phyloP scores from a whole-genome alignment of 768 basidiomycete species.

The Pulveroboletus frians region DNA sequence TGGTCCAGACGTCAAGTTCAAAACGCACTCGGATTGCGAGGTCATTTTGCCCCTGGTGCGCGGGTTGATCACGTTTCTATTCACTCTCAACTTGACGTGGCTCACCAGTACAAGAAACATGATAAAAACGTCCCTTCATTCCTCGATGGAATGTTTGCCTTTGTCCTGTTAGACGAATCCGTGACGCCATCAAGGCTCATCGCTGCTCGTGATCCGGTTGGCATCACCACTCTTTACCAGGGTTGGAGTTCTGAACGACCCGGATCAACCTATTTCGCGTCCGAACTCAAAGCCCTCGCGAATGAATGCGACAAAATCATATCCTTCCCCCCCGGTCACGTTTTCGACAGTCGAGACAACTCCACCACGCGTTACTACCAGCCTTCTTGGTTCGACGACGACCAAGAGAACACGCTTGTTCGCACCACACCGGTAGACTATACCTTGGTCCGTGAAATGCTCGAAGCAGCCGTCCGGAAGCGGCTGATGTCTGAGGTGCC shows the following conservation, averaged over 20 bases:
- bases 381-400: constrained; percentile 88
- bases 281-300: constrained; percentile 87
- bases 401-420: constrained; percentile 53
- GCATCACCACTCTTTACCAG: constrained; percentile 98
- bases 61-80: constrained; percentile 17
- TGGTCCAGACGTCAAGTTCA: constrained; percentile 70
- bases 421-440: constrained; percentile 62
- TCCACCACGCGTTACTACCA: constrained; percentile 80
- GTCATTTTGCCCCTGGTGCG: constrained; percentile 87
- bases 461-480: constrained; percentile 92
- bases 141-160: constrained; percentile 99
- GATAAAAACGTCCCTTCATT: constrained; percentile 69
- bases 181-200: constrained; percentile 86
- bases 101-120: constrained; percentile 71
- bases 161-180: constrained; percentile 92
- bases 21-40: constrained; percentile 98
- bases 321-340: constrained; percentile 95
- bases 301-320: constrained; percentile 94
- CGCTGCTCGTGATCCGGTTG: constrained; percentile 94
- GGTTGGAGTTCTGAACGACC: constrained; percentile 85
- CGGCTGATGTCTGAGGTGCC: constrained; percentile 98
- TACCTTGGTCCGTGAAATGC: constrained; percentile 64
- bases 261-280: constrained; percentile 85
- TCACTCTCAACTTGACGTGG: background rate
- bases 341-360: constrained; percentile 81